Evolutionary conservation across 2,329 filamentous ascomycete species (phyloP).

Genomic region (Alternaria conjuncta): DNA sequence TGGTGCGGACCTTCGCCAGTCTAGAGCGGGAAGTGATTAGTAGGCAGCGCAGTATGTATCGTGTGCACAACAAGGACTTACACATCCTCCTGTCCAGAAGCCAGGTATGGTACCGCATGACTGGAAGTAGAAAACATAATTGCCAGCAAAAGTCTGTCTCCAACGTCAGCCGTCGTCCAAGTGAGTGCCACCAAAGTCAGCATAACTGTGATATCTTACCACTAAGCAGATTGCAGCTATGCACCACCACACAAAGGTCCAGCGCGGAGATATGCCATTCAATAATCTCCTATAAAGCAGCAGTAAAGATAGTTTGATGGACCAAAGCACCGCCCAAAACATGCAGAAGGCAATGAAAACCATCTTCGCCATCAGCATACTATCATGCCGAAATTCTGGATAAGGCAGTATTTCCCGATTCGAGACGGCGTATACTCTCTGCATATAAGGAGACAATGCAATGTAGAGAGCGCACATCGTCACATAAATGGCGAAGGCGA

Average conservation of each 20-base stretch:
- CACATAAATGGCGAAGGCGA: slow-evolving; percentile 36
- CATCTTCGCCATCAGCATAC: slow-evolving; percentile 39
- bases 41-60: not conserved
- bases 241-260: slow-evolving; percentile 46
- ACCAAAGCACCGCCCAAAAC: slow-evolving; percentile 50
- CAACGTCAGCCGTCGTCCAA: not conserved
- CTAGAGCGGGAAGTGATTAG: not conserved
- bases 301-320: slow-evolving; percentile 49
- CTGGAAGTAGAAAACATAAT: slow-evolving; percentile 43
- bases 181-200: not conserved
- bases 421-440: slow-evolving; percentile 34
- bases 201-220: slow-evolving; percentile 22
- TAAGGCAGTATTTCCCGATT: slow-evolving; percentile 32
- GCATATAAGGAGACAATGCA: slow-evolving; percentile 40
- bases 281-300: slow-evolving; percentile 46
- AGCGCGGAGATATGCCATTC: slow-evolving; percentile 26
- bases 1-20: slow-evolving; percentile 5
- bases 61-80: not conserved
- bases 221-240: slow-evolving; percentile 40
- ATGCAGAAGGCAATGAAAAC: slow-evolving; percentile 48
- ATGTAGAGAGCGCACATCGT: slow-evolving; percentile 41
- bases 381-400: slow-evolving; percentile 34
- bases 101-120: slow-evolving; percentile 35
- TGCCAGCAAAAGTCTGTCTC: slow-evolving; percentile 42
- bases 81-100: slow-evolving; percentile 17